phyloP scores from a whole-genome alignment of 495 filamentous ascomycete species.

The Trichocladium uniseriatum region DNA sequence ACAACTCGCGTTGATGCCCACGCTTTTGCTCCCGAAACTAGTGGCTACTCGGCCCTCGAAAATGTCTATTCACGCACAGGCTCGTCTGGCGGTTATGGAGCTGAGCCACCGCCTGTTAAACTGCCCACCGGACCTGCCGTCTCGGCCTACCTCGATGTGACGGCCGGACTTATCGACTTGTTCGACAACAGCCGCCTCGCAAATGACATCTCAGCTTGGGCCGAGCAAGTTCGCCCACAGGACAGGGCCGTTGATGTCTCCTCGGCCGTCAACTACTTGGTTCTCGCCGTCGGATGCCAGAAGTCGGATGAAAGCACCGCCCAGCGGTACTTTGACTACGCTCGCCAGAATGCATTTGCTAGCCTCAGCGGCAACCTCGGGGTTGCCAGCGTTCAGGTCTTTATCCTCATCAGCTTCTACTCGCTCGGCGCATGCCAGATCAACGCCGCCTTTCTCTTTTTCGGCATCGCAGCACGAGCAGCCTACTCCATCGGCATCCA shows the following conservation, averaged over 20 bases:
- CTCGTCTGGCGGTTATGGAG: not conserved
- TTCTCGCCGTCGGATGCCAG: conserved; percentile 53
- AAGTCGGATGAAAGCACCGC: conserved; percentile 41
- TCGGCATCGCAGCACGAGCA: conserved; percentile 49
- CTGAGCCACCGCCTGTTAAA: conserved; percentile 18
- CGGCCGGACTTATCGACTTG: conserved; percentile 32
- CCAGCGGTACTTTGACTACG: conserved; percentile 47
- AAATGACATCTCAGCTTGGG: conserved; percentile 26
- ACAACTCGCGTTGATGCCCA: conserved; percentile 51
- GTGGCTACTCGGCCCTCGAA: conserved; percentile 57
- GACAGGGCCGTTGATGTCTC: conserved; percentile 29
- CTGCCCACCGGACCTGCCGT: conserved; percentile 17
- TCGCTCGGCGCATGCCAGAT: conserved; percentile 53
- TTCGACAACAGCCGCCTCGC: conserved; percentile 28
- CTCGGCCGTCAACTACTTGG: conserved; percentile 49
- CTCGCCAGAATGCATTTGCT: conserved; percentile 45
- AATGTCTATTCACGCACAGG: conserved; percentile 21
- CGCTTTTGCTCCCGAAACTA: conserved; percentile 55
- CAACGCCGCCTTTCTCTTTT: conserved; percentile 51
- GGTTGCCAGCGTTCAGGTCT: conserved; percentile 48
- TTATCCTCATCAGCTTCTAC: conserved; percentile 50
- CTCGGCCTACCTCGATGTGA: conserved; percentile 29
- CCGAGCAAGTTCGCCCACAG: conserved; percentile 1
- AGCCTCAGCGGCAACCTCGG: conserved; percentile 48
- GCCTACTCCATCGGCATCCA: conserved; percentile 54